Conservation (phyloP, 73 alveolate species). For the Paramecium pentaurelia region DNA sequence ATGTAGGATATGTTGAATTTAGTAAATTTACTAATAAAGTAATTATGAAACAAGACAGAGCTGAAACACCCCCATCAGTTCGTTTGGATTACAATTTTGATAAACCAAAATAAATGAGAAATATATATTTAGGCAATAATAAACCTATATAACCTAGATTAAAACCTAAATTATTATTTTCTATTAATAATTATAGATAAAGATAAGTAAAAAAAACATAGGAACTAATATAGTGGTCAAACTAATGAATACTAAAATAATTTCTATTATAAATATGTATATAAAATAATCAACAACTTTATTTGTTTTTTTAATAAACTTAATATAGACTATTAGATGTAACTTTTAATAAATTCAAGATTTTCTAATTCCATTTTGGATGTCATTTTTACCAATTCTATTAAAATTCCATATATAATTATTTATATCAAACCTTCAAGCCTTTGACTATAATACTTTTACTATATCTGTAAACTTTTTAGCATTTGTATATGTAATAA, state of each 20-base stretch:
- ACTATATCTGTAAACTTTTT: neutral
- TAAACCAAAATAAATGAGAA: neutral
- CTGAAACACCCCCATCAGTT: constrained; percentile 44
- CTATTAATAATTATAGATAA: neutral
- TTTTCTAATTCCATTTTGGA: neutral
- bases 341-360: neutral
- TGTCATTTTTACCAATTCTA: neutral
- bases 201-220: neutral
- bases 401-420: neutral
- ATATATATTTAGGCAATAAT: neutral
- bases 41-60: constrained; percentile 13
- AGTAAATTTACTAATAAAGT: neutral
- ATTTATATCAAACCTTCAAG: neutral
- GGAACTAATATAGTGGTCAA: neutral
- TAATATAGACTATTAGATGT: neutral
- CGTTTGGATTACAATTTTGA: neutral
- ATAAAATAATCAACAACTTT: neutral
- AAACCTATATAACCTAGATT: neutral
- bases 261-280: neutral
- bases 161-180: neutral
- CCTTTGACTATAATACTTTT: neutral
- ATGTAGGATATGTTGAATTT: constrained; percentile 35
- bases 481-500: neutral
- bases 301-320: neutral
- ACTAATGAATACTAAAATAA: neutral